Conservation (phyloP, 2,329 filamentous ascomycete genomes). For the Fusarium succisae region DNA sequence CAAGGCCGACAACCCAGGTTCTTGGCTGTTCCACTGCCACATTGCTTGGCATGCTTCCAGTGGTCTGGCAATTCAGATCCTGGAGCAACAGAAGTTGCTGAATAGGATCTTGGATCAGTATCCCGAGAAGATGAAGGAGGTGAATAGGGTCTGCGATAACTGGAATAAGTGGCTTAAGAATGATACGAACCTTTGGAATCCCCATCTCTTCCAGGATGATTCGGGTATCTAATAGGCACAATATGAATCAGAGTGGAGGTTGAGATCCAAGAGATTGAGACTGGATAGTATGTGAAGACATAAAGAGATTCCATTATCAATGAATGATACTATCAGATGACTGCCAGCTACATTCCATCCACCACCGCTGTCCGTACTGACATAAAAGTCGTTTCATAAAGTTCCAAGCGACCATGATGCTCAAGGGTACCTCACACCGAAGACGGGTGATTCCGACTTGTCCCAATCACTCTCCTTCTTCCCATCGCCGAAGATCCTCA, state of each 20-base stretch:
- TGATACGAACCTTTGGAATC: slow-evolving; percentile 1
- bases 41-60: slow-evolving; percentile 23
- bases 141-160: slow-evolving; percentile 8
- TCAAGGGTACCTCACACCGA: slow-evolving; percentile 55
- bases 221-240: background rate
- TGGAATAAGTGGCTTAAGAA: slow-evolving; percentile 24
- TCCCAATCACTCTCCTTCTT: slow-evolving; percentile 59
- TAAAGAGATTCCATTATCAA: background rate
- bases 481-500: slow-evolving; percentile 61
- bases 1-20: slow-evolving; percentile 10
- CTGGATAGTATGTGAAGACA: background rate
- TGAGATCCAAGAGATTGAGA: background rate
- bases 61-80: slow-evolving; percentile 15
- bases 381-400: background rate
- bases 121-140: slow-evolving; percentile 10
- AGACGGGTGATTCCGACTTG: slow-evolving; percentile 50
- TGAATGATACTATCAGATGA: background rate
- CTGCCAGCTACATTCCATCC: background rate
- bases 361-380: background rate
- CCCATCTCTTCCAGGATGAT: slow-evolving; percentile 8
- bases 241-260: background rate
- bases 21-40: slow-evolving; percentile 22
- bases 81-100: slow-evolving; percentile 11
- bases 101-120: slow-evolving; percentile 7
- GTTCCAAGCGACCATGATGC: background rate